phyloP scores from a whole-genome alignment of 768 basidiomycete genomes.

The Leucocoprinus birnbaumii region DNA sequence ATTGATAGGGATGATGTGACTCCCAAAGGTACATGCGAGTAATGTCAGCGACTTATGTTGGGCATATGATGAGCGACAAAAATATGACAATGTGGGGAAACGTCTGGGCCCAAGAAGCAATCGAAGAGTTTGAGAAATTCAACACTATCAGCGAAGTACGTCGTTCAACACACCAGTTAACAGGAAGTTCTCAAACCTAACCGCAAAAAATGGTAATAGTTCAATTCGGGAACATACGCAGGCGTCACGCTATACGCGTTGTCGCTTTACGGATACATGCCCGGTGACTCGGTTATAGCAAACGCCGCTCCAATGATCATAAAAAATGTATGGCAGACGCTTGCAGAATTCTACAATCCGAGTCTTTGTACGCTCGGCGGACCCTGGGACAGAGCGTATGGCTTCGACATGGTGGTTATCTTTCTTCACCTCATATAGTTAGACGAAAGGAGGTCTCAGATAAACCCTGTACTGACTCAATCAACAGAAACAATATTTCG shows the following conservation, averaged over 20 bases:
- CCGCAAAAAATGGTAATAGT: constrained; percentile 13
- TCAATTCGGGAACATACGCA: constrained; percentile 27
- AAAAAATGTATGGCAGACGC: constrained; percentile 20
- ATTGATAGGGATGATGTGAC: too few relatives aligned
- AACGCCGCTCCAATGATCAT: constrained; percentile 22
- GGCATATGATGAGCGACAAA: constrained; percentile 23
- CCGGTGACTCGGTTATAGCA: constrained; percentile 22
- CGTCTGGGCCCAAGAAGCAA: constrained; percentile 24
- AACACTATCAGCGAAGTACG: constrained; percentile 25
- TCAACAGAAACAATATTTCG: constrained; percentile 22
- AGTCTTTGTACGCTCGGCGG: constrained; percentile 24
- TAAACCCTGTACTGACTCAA: not conserved
- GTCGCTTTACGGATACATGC: constrained; percentile 30
- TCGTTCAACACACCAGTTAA: not conserved
- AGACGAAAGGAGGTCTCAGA: not conserved
- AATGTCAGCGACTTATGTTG: constrained; percentile 29
- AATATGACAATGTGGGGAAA: constrained; percentile 30
- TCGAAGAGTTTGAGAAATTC: constrained; percentile 24
- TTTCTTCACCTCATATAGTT: not conserved
- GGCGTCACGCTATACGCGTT: constrained; percentile 27
- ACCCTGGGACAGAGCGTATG: constrained; percentile 27
- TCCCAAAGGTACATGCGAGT: constrained; percentile 30
- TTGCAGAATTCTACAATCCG: constrained; percentile 25
- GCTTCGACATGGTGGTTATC: constrained; percentile 23
- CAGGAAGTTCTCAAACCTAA: not conserved